These are phyloP conservation scores for Rubroshorea leprosula DNA, from an alignment of 345 rosid genomes.

Conservation along the genomic window DNA sequence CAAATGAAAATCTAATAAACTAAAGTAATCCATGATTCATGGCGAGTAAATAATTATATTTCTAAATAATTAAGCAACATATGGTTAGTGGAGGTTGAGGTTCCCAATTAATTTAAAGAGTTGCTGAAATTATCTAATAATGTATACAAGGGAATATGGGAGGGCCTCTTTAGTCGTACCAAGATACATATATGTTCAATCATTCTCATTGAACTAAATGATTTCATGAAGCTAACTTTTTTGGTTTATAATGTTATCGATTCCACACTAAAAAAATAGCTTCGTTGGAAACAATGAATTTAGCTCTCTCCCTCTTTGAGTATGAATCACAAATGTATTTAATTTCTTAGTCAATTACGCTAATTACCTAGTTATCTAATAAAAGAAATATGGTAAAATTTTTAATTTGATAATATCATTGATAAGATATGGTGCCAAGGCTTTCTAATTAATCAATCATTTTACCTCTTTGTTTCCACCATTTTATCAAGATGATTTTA, in stretches of 20 bases:
- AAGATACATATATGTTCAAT: constrained; percentile 13
- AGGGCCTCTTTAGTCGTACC: constrained; percentile 8
- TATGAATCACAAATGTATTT: background rate
- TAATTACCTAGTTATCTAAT: no score
- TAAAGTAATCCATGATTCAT: background rate
- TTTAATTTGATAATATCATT: no score
- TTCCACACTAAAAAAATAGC: background rate
- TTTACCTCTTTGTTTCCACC: no score
- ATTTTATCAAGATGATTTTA: no score
- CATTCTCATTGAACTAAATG: background rate
- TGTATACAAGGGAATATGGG: background rate
- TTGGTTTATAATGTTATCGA: background rate
- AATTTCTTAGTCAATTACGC: background rate
- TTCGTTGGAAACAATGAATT: constrained; percentile 13
- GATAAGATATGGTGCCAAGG: no score
- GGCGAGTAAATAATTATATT: background rate
- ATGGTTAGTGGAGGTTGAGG: background rate
- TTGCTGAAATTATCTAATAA: background rate
- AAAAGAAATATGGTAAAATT: no score
- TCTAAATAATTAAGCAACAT: background rate
- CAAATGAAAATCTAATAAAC: background rate
- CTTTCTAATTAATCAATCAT: no score
- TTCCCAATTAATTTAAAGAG: background rate
- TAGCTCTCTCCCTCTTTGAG: background rate
- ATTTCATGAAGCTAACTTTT: background rate